These are phyloP conservation scores for Acanthamoeba triangularis DNA, from an alignment of 208 protist genomes.

Conservation along the genomic window DNA sequence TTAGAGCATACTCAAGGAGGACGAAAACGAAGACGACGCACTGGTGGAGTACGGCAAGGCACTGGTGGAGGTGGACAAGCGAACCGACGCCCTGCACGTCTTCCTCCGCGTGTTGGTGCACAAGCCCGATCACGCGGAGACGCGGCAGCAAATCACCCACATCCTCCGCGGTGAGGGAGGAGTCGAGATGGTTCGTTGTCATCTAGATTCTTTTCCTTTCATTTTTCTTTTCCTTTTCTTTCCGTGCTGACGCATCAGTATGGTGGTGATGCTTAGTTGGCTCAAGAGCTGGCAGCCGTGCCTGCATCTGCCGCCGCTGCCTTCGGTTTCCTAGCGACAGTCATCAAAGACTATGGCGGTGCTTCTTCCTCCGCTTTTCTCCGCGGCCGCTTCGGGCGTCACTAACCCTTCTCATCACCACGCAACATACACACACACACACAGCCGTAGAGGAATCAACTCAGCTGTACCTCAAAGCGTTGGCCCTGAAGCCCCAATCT, in stretches of 20 bases:
- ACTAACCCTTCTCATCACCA: no score
- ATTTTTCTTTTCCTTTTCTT: not conserved
- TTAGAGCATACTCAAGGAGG: not conserved
- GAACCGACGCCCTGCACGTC: not conserved
- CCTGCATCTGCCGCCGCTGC: not conserved
- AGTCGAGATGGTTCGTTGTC: not conserved
- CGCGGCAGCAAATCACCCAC: not conserved
- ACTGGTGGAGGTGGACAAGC: not conserved
- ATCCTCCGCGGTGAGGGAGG: not conserved
- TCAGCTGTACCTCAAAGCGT: conserved; percentile 46
- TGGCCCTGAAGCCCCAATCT: not conserved
- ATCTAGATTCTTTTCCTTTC: not conserved
- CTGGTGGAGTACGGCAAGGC: conserved; percentile 46
- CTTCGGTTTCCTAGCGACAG: not conserved
- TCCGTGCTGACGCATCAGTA: no score
- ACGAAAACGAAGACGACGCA: not conserved
- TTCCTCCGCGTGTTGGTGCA: conserved; percentile 14
- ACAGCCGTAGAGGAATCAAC: conserved; percentile 55
- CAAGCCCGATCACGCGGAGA: not conserved
- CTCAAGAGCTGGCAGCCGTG: not conserved
- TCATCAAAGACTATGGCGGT: conserved; percentile 48
- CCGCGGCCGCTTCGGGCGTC: no score
- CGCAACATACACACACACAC: no score
- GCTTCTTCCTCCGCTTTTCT: not conserved
- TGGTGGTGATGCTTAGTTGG: not conserved